Evolutionary conservation across 179 eudicot species (phyloP).

Genomic region (Gypsophila paniculata): DNA sequence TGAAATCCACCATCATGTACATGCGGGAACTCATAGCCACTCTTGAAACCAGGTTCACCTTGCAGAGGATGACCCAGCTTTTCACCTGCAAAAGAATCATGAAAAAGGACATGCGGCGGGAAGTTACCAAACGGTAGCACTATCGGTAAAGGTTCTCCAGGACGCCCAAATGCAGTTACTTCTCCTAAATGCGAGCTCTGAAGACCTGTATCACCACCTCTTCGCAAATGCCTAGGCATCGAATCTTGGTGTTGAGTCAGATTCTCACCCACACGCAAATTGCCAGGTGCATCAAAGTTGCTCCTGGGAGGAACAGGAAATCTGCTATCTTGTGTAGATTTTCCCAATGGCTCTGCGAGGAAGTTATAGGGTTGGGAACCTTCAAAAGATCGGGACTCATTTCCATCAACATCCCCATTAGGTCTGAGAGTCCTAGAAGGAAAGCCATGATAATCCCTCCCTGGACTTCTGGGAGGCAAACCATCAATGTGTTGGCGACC

Average conservation of each 20-base stretch:
- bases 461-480: constrained; percentile 58
- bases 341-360: constrained; percentile 44
- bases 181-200: constrained; percentile 42
- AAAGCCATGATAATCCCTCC: constrained; percentile 49
- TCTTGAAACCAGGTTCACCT: constrained; percentile 75
- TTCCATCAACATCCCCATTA: constrained; percentile 42
- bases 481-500: constrained; percentile 57
- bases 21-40: constrained; percentile 43
- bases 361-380: constrained; percentile 40
- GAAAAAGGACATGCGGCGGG: constrained; percentile 43
- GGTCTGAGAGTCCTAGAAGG: constrained; percentile 47
- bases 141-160: constrained; percentile 41
- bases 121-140: constrained; percentile 52
- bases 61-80: constrained; percentile 44
- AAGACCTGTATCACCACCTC: constrained; percentile 55
- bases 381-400: constrained; percentile 48
- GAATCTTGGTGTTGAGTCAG: constrained; percentile 34
- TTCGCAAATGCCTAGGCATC: constrained; percentile 41
- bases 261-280: constrained; percentile 38
- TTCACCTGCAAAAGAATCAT: constrained; percentile 55
- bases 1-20: constrained; percentile 45
- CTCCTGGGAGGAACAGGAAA: constrained; percentile 56
- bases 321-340: constrained; percentile 44
- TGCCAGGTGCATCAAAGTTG: constrained; percentile 33
- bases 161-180: constrained; percentile 48